Evolutionary conservation across 2,329 filamentous ascomycete species (phyloP), one percentile per base, ranked within the genome.

Genomic region (Fusarium sp.): DNA sequence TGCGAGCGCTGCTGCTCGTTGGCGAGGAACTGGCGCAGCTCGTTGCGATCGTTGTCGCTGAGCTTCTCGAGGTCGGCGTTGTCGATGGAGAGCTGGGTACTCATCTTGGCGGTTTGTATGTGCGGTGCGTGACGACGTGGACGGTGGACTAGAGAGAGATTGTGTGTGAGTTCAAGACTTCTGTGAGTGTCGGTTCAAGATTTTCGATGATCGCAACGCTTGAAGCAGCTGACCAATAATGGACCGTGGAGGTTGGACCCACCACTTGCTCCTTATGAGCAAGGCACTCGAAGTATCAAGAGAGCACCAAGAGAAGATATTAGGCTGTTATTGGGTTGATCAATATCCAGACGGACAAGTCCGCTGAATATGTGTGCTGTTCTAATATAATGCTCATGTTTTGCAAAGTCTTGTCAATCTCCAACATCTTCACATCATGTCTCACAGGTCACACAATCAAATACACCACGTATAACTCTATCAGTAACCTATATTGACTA

Each of bases 1-100:
- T 90, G 87, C n/a, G 94, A 90, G 83, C 97, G 97, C 85, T 98
- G 94, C 74, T 90, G 89, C 87, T 98, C 95, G 81, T 94, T 95
- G 78, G 90, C 86, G 68, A 98, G 88, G 84, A 98, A 96, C 81
- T 95, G 91, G 80, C 95, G 94, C 50, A 99, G 89, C 85, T 98
- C 95, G 75, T 91, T 88, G 89, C 95, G 97, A 85, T 98, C 95
- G 80, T 90, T 89, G 70, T 94, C 92, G 79, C 90, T 93, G 81
- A 98, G 92, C 84, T 91, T 91, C 79, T 90, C 89, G 76, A 96
- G 86, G 80, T 95, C 93, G 79, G 91, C 79, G 70, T 88, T 85
- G 68, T 87, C 85, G 80, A 89, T 81, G 59, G 78, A 80, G 25
- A 80, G 80, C 12, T 82, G 79, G 27, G 80, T 67, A 71, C 82